Percentiles rank a stretch among this genome's conserved stretches.
Evolutionary conservation across 345 rosid species (phyloP).

Genomic region (Dipteronia sinensis): DNA sequence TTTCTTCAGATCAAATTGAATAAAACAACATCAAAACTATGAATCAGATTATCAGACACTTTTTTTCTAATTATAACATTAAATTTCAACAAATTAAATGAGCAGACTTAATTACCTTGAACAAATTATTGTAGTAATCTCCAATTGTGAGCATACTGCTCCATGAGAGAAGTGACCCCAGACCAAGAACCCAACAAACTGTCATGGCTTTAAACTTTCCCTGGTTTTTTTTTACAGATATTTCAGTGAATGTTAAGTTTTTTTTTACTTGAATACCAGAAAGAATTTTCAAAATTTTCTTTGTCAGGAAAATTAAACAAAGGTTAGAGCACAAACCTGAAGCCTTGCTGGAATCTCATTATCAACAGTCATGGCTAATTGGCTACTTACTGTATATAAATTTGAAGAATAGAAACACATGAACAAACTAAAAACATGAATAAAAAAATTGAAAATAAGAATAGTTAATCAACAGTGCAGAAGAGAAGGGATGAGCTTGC

Average conservation of each 20-base stretch:
- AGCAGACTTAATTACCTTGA: slow-evolving; percentile 44
- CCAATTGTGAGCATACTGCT: slow-evolving; percentile 77
- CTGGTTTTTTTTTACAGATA: slow-evolving; percentile 30
- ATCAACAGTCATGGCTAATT: slow-evolving; percentile 23
- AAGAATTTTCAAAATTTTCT: neutral
- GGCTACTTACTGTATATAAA: neutral
- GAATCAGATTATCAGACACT: neutral
- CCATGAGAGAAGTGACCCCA: slow-evolving; percentile 83
- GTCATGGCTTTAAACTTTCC: slow-evolving; percentile 63
- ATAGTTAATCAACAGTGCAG: too few relatives aligned
- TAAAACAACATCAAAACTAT: slow-evolving; percentile 5
- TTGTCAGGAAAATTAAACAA: neutral
- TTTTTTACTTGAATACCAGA: neutral
- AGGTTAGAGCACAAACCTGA: slow-evolving; percentile 35
- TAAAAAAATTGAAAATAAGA: too few relatives aligned
- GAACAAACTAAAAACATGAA: neutral
- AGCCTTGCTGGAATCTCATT: slow-evolving; percentile 35
- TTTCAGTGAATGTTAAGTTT: too few relatives aligned
- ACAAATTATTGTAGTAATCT: slow-evolving; percentile 74
- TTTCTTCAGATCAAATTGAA: slow-evolving; percentile 39
- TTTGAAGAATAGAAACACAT: neutral
- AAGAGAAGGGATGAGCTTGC: too few relatives aligned
- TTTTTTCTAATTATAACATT: too few relatives aligned
- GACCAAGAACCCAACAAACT: slow-evolving; percentile 80
- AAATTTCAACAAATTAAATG: too few relatives aligned